Conservation (phyloP, 305 asterid species). For the Fraxinus dipetala region DNA sequence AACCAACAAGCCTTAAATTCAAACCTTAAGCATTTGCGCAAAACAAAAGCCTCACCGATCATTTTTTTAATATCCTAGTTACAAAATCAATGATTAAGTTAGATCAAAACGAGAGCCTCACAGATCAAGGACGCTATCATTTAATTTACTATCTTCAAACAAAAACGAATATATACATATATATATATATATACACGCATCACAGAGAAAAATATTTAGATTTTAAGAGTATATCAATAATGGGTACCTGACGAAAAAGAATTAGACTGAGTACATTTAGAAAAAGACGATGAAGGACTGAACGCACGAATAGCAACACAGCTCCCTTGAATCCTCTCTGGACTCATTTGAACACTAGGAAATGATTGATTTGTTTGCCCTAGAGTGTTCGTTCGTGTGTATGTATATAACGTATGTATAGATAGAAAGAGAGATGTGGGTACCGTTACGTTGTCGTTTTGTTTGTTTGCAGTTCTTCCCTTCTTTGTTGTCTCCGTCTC, state of each 20-base stretch:
- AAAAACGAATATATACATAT: too few relatives aligned
- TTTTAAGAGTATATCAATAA: not conserved
- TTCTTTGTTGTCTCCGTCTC: slow-evolving; percentile 28
- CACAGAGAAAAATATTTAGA: not conserved
- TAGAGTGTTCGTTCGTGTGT: not conserved
- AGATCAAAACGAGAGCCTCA: not conserved
- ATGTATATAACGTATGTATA: not conserved
- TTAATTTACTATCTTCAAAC: not conserved
- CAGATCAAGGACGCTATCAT: not conserved
- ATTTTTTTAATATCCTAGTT: not conserved
- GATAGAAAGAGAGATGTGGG: not conserved
- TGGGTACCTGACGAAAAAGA: slow-evolving; percentile 32
- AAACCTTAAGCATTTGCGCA: not conserved
- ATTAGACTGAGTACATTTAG: slow-evolving; percentile 33
- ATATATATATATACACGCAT: not conserved
- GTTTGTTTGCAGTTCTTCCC: slow-evolving; percentile 16
- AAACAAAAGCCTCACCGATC: not conserved
- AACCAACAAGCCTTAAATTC: not conserved
- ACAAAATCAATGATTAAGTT: not conserved
- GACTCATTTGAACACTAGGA: slow-evolving; percentile 29
- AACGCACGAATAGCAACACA: slow-evolving; percentile 35
- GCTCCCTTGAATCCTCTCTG: slow-evolving; percentile 37
- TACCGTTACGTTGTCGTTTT: slow-evolving; percentile 17
- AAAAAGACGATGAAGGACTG: slow-evolving; percentile 34
- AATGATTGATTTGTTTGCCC: slow-evolving; percentile 1